Base-by-base conservation (phyloP, 257 asterid genomes). In the Catharanthus roseus region DNA sequence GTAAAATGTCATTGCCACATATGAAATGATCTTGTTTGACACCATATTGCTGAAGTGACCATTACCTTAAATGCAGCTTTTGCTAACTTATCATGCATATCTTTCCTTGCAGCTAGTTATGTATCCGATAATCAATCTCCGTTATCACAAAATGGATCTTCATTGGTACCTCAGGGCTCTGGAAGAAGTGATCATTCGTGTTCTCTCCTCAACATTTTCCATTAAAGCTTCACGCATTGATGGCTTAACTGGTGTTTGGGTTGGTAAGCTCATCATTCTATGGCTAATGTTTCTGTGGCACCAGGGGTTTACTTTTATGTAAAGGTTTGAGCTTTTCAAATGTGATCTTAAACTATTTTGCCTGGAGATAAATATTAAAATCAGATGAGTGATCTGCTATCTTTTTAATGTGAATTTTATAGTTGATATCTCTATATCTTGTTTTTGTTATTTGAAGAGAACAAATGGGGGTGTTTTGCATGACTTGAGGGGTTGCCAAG, bases 181-280 rank as follows among this genome's bases (percentile, higher is more conserved):
- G 63, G 99, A 95, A 77, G 97, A 95, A 82, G 97, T 95, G 78
- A 89, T 88, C 34, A 86, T 95, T 21, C 93, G 96, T 3, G 95
- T 83, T 71, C 93, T 95, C n/a, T 83, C 83, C 36, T 80, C 90
- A 7, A 70, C 91, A 28, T 95, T 95, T 81, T 71, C 75, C 65
- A 81, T 95, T 66, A 83, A 80, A 77, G 93, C 97, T 77, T 83
- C 97, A 26, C 85, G 95, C 19, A 44, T 85, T 42, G 84, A 86
- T 44, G 97, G 96, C 75, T 83, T 91, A 72, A 91, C 99, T 49
- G 97, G 99, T 73, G 99, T 95, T 77, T 91, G 99, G 97, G 84
- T 89, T 74, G 97, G 99, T 91, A 91, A 23, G 92, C 72, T 72
- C 61, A 5, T 55, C 53, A 26, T 74, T 68, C 67, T 16, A n/a